These are phyloP conservation scores for Fusarium dimerum DNA, from an alignment of 2,329 filamentous ascomycete genomes.

Conservation along the genomic window DNA sequence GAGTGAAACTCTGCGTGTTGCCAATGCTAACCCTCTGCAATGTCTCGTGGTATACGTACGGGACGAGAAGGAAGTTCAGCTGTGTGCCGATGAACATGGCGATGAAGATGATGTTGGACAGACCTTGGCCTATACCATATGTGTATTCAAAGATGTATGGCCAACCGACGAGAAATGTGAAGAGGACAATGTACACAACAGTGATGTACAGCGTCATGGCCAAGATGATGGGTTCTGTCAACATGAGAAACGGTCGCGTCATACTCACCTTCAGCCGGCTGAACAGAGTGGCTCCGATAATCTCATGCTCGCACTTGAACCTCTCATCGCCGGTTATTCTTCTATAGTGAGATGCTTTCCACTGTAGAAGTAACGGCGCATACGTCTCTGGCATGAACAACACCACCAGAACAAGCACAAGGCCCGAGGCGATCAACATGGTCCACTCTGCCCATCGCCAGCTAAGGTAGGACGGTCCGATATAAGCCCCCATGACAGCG, in stretches of 20 bases:
- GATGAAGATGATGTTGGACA: conserved; percentile 44
- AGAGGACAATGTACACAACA: conserved; percentile 53
- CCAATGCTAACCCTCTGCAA: conserved; percentile 41
- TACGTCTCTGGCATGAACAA: conserved; percentile 68
- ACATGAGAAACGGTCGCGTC: conserved; percentile 40
- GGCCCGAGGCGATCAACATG: conserved; percentile 61
- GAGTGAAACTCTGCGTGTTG: conserved; percentile 34
- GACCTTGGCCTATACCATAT: conserved; percentile 41
- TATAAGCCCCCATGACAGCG: conserved; percentile 56
- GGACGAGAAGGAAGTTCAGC: conserved; percentile 31
- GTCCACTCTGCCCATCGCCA: conserved; percentile 67
- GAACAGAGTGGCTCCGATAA: conserved; percentile 49
- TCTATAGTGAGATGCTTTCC: conserved; percentile 60
- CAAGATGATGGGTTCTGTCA: conserved; percentile 38
- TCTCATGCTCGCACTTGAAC: conserved; percentile 65
- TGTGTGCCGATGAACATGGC: conserved; percentile 43
- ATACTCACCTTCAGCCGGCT: conserved; percentile 48
- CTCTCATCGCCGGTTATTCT: conserved; percentile 59
- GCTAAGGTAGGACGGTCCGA: conserved; percentile 52
- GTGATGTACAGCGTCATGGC: conserved; percentile 51
- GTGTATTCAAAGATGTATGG: conserved; percentile 46
- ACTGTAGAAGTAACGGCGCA: conserved; percentile 52
- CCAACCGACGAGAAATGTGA: conserved; percentile 53
- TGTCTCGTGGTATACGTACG: conserved; percentile 33
- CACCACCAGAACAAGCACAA: conserved; percentile 54